Conservation (phyloP, 768 basidiomycete species). For the Podaxis mareebaensis region DNA sequence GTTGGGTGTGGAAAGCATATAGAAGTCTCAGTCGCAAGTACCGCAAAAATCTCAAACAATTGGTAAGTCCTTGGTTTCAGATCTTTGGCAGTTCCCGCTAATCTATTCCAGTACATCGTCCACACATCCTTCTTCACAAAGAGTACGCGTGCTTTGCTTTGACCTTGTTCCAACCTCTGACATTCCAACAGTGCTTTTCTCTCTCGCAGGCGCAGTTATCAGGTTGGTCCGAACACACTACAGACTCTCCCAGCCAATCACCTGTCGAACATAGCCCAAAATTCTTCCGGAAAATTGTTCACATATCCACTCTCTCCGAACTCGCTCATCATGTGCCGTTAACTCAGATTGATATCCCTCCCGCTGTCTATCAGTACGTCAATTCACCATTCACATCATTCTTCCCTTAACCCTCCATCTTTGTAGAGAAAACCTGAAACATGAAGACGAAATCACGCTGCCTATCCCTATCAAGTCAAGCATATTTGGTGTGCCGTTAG, state of each 20-base stretch:
- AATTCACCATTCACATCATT: not conserved
- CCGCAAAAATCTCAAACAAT: constrained; percentile 82
- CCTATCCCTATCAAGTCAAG: constrained; percentile 62
- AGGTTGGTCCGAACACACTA: constrained; percentile 46
- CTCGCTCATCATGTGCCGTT: constrained; percentile 76
- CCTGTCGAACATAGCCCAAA: constrained; percentile 61
- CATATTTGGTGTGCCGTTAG: constrained; percentile 79
- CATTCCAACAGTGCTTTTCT: constrained; percentile 71
- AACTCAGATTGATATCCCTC: constrained; percentile 86
- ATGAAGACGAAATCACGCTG: constrained; percentile 67
- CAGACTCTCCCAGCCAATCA: not conserved
- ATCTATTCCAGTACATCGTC: constrained; percentile 66
- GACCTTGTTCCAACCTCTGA: constrained; percentile 5
- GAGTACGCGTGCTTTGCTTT: constrained; percentile 47
- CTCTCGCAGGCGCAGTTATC: constrained; percentile 84
- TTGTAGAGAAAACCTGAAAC: constrained; percentile 74
- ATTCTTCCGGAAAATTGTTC: constrained; percentile 83
- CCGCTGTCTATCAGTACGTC: constrained; percentile 78
- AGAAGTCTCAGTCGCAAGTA: constrained; percentile 80
- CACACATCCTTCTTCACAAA: constrained; percentile 89
- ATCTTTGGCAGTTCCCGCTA: not conserved
- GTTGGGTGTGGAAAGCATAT: constrained; percentile 92
- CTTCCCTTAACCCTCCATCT: not conserved
- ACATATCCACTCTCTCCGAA: constrained; percentile 75
- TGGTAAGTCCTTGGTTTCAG: constrained; percentile 46